Percentiles rank a stretch among this genome's conserved stretches.
Evolutionary conservation across 106 monocot genomes (phyloP).

Genomic region (Apostasia ramifera): DNA sequence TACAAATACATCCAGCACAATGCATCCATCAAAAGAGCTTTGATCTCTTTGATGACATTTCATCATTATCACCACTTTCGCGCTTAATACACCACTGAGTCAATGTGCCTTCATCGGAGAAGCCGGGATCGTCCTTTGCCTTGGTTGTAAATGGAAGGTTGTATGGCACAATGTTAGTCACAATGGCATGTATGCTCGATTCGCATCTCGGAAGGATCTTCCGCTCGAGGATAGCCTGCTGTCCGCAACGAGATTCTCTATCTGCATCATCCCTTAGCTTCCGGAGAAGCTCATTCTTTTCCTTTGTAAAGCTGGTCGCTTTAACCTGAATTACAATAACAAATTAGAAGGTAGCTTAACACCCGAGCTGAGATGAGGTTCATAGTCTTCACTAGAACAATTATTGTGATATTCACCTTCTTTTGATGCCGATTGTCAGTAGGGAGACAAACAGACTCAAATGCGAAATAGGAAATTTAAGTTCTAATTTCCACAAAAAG

Average conservation of each 20-base stretch:
- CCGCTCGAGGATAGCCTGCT: conserved; percentile 47
- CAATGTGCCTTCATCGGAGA: neutral
- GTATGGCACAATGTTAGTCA: conserved; percentile 52
- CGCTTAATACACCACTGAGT: conserved; percentile 2
- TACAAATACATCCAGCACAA: too few relatives aligned
- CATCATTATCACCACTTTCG: conserved; percentile 2
- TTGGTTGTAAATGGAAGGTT: conserved; percentile 9
- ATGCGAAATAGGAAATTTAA: too few relatives aligned
- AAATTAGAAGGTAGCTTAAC: neutral
- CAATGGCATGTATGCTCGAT: conserved; percentile 35
- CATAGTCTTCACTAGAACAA: too few relatives aligned
- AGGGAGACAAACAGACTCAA: too few relatives aligned
- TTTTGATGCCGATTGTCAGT: too few relatives aligned
- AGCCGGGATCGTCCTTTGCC: neutral
- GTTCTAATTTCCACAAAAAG: too few relatives aligned
- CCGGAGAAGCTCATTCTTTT: conserved; percentile 42
- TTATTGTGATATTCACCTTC: too few relatives aligned
- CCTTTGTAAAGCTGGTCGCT: conserved; percentile 29
- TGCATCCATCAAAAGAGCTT: conserved; percentile 8
- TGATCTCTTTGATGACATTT: conserved; percentile 16
- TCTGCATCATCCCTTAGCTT: conserved; percentile 50
- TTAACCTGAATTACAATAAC: conserved; percentile 26
- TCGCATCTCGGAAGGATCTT: conserved; percentile 34
- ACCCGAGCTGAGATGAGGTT: too few relatives aligned
- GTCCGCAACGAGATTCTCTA: conserved; percentile 41